Base-by-base conservation (phyloP, 352 stramenopile genomes). In the Globisporangium abappressorium region DNA sequence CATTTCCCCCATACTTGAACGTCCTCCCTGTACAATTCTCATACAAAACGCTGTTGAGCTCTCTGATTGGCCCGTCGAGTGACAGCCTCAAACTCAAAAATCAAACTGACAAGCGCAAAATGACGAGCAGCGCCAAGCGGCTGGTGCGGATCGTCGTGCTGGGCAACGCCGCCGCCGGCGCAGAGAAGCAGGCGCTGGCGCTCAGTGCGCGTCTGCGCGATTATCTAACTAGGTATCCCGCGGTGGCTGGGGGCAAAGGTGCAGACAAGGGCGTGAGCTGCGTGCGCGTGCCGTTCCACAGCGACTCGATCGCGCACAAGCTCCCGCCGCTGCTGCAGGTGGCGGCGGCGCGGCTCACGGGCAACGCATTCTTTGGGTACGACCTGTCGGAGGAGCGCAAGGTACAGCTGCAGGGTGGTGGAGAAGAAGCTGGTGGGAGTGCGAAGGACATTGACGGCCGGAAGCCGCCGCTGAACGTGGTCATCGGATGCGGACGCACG, bases 131-230 rank as follows among this genome's bases (percentile, higher is more conserved):
- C 26, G n/a, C 36, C 9, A 70, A 43, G 38, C 57, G 54, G 3
- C 34, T 55, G 8, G 63, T 84, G 57, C 71, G 77, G 38, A 66
- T 94, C 61, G 22, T 91, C 51, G 84, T 89, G 74, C 76, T 94
- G 9, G 78, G 81, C 57, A 94, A 94, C 69, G 85, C 80, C 41
- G 82, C 84, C 4, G 79, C 82, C 12, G 85, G 85, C 14, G 85
- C 85, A 5, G 84, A 94, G 76, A 94, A 94, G 73, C 85, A 94
- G 68, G 85, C 78, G 36, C 57, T 92, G 14, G 79, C 84, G 61
- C 70, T 92, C 4, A 78, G 70, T 20, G n/a, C 65, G 5, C 78
- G 81, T 14, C 57, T 93, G 9, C 67, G 64, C 55, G 66, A 62
- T 22, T 65, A 58, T 20, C 43, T 77, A 54, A 24, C 4, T 12